These are phyloP conservation scores for Leptographium galeiforme DNA, from an alignment of 2,329 filamentous ascomycete genomes.

Conservation along the genomic window DNA sequence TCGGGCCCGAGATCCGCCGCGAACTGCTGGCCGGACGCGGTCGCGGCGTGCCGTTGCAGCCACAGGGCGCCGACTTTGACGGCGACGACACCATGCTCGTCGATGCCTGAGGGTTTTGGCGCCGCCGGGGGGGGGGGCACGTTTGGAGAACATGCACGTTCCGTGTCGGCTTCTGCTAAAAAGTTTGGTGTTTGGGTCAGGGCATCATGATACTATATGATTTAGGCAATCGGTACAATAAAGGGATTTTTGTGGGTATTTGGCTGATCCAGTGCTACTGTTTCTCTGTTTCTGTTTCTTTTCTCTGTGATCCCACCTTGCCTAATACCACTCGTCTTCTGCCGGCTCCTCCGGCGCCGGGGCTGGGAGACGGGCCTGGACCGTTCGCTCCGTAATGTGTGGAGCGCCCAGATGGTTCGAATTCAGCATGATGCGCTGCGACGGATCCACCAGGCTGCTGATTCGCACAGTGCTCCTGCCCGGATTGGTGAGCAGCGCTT, in stretches of 20 bases:
- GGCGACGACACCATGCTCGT: slow-evolving; percentile 91
- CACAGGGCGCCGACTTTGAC: slow-evolving; percentile 39
- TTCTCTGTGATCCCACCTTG: no score
- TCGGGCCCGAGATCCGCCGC: slow-evolving; percentile 80
- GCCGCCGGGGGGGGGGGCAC: background rate
- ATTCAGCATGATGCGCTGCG: background rate
- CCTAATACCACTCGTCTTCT: background rate
- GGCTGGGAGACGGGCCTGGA: background rate
- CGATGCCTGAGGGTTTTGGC: slow-evolving; percentile 23
- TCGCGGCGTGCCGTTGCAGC: slow-evolving; percentile 59
- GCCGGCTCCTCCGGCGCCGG: background rate
- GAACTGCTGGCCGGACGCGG: slow-evolving; percentile 82
- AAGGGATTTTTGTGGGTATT: background rate
- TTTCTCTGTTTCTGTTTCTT: no score
- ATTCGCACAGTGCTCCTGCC: background rate
- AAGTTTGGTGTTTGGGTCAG: slow-evolving; percentile 1
- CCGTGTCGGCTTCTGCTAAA: background rate
- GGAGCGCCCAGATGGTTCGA: background rate
- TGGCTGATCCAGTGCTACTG: no score
- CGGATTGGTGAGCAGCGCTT: background rate
- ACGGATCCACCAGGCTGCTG: background rate
- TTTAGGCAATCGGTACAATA: background rate
- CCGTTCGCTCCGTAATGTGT: background rate
- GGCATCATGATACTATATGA: background rate
- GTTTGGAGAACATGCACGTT: background rate